Conservation (phyloP, 2,329 filamentous ascomycete genomes). For the Coniochaeta prunicola region DNA sequence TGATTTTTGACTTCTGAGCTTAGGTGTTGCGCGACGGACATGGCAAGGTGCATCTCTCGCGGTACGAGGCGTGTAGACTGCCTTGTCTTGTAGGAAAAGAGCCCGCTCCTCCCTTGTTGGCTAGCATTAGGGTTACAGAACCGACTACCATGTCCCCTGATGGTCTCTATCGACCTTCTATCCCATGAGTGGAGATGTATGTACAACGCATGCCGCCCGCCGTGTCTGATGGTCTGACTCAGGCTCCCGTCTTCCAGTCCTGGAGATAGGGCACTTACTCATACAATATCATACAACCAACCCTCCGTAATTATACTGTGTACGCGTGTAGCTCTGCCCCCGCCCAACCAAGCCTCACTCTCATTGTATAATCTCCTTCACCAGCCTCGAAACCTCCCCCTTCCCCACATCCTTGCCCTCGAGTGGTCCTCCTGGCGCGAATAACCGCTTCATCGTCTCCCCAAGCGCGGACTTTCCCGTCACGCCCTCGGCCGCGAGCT, state of each 20-base stretch:
- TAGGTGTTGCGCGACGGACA: neutral
- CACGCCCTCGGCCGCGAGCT: constrained; percentile 37
- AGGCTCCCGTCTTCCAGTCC: neutral
- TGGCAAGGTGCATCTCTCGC: neutral
- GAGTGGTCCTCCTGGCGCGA: constrained; percentile 41
- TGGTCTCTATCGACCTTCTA: neutral
- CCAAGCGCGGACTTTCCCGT: constrained; percentile 44
- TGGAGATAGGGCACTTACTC: neutral
- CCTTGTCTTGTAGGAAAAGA: neutral
- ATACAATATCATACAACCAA: neutral
- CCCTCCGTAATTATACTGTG: neutral
- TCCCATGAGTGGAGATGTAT: neutral
- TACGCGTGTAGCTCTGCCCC: neutral
- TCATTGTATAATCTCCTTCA: constrained; percentile 38
- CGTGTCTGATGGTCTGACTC: neutral
- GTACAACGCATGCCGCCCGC: neutral
- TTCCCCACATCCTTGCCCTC: constrained; percentile 60
- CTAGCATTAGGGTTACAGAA: neutral
- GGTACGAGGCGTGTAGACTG: neutral
- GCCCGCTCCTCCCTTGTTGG: neutral
- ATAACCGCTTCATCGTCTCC: constrained; percentile 55
- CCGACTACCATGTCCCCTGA: neutral
- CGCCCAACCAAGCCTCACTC: neutral
- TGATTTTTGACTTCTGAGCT: neutral
- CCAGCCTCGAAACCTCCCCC: constrained; percentile 50